Conservation (phyloP, 805 yeast genomes). For the Candida patagonica region DNA sequence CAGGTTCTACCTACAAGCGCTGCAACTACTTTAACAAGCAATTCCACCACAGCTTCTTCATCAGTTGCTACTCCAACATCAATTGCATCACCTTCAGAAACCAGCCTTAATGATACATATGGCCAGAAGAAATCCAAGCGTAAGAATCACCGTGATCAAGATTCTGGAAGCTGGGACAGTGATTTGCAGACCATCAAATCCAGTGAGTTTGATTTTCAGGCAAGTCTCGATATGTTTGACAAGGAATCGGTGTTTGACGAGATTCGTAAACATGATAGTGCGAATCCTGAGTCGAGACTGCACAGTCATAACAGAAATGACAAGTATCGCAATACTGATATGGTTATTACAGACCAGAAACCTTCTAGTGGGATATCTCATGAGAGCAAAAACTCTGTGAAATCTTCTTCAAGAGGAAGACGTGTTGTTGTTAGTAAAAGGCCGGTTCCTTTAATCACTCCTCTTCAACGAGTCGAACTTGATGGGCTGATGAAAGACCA, state of each 20-base stretch:
- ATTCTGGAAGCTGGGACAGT: constrained; percentile 3
- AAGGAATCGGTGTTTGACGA: constrained; percentile 72
- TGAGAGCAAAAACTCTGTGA: constrained; percentile 1
- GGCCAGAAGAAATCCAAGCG: constrained; percentile 2
- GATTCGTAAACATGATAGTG: constrained; percentile 53
- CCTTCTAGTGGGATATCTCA: constrained; percentile 19
- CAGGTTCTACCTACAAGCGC: constrained; percentile 13
- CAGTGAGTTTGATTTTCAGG: constrained; percentile 80
- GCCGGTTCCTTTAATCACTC: constrained; percentile 42
- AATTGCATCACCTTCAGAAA: background rate
- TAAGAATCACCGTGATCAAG: constrained; percentile 6
- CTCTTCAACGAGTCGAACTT: constrained; percentile 70
- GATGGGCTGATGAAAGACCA: constrained; percentile 51
- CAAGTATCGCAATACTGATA: constrained; percentile 62
- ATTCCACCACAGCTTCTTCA: constrained; percentile 2
- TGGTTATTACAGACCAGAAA: constrained; percentile 45
- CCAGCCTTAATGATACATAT: background rate
- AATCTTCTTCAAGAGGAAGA: constrained; percentile 1
- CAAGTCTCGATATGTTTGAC: constrained; percentile 73
- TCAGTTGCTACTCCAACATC: background rate
- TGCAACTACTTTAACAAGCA: constrained; percentile 1
- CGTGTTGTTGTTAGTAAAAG: constrained; percentile 2
- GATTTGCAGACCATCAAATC: constrained; percentile 33
- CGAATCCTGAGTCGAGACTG: constrained; percentile 51
- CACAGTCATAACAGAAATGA: constrained; percentile 58